Conservation (phyloP, 441 rosid genomes). For the Cnidoscolus chayamansa region DNA sequence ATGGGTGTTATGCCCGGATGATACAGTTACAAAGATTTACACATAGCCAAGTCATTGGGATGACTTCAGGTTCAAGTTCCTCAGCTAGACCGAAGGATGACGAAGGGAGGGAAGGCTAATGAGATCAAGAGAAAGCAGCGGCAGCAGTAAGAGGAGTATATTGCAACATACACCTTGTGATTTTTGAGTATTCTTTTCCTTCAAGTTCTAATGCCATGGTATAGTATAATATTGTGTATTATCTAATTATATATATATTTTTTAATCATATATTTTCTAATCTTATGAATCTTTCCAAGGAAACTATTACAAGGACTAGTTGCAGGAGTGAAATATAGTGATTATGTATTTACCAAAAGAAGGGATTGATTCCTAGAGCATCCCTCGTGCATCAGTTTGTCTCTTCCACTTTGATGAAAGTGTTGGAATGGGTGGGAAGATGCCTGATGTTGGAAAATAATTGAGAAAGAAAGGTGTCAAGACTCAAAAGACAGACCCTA, state of each 20-base stretch:
- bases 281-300: constrained; percentile 29
- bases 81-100: constrained; percentile 58
- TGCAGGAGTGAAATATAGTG: constrained; percentile 19
- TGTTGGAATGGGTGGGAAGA: not conserved
- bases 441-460: constrained; percentile 17
- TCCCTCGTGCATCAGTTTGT: constrained; percentile 16
- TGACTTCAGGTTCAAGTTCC: constrained; percentile 80
- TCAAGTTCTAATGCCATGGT: constrained; percentile 30
- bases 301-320: constrained; percentile 31
- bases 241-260: constrained; percentile 27
- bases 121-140: constrained; percentile 24
- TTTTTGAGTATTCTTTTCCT: constrained; percentile 35
- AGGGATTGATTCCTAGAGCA: constrained; percentile 12
- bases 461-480: constrained; percentile 8
- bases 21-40: constrained; percentile 95
- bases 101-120: constrained; percentile 51
- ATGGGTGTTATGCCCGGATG: constrained; percentile 90
- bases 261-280: constrained; percentile 31
- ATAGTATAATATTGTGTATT: constrained; percentile 48
- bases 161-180: constrained; percentile 30
- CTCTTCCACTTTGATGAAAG: not conserved
- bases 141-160: constrained; percentile 31
- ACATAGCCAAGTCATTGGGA: constrained; percentile 80
- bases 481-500: not conserved
- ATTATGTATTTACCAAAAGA: not conserved